Base-by-base conservation (phyloP, 495 filamentous ascomycete species). In the Penicillium flavigenum region DNA sequence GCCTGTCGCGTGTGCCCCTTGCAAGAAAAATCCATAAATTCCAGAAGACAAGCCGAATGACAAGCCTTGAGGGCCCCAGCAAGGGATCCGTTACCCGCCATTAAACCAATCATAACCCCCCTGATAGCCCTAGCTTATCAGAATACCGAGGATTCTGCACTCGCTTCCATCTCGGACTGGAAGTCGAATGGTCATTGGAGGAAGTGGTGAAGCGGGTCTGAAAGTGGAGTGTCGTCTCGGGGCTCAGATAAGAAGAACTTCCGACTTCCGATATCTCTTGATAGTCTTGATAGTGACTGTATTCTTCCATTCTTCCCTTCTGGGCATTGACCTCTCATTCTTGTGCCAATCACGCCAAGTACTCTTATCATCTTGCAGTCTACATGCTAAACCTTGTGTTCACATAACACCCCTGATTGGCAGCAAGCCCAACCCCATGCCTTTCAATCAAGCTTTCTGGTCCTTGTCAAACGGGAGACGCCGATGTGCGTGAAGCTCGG, bases 11-110 rank as follows among this genome's bases (percentile, higher is more conserved):
- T 64, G 64, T 53, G 32, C 34, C 49, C 46, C 14, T 10, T 34
- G 9, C 54, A 46, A 26, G 5, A 26, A 26, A 26, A 51, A 61
- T 59, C 60, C 56, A 58, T 51, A 64, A 58, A 57, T 26, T 47
- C 43, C 29, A 55, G 43, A 39, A 39, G n/a, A 55, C 19, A 47
- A 63, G 65, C 51, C 63, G 66, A 68, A 66, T 59, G 56, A 63
- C 60, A 61, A 68, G 63, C 63, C 49, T 53, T 49, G 20, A 1
- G 27, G 27, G 8, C n/a, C 36, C 57, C 42, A 19, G 45, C 24
- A 22, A 19, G 0, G 32, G 11, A 31, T 14, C 4, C 6, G 12
- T 31, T 26, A 26, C 24, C 24, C 24, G 24, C 5, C 24, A 6
- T 5, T n/a, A 11, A n/a, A 5, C 56, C 42, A 39, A 43, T 51